Evolutionary conservation across 192 early-diverging fungal genomes (phyloP), one percentile per base, ranked within the genome.

Genomic region (Helicostylum pulchrum): DNA sequence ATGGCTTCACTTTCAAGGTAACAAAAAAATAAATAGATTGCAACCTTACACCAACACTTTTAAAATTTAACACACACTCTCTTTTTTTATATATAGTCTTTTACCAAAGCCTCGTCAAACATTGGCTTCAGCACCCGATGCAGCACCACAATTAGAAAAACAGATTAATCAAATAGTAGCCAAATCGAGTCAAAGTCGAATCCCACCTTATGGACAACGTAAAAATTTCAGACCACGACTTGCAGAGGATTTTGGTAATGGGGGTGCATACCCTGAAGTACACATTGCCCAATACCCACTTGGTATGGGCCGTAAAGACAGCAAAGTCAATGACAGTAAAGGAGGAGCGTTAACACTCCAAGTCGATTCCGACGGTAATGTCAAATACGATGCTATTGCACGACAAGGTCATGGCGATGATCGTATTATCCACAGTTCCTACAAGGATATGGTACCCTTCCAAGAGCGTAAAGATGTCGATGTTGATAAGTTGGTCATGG

Each of bases 231-330:
- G 86, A 58, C 96, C 96, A 61, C 84, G 87, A 62, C 86, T 82
- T 14, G 69, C 78, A 21, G 83, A 87, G 51, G 95, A 99, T 70
- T 99, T 91, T 86, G 95, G 92, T 60, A 93, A 95, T 78, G 97
- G 97, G 36, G 97, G 97, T 34, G 94, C 97, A 0, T 99, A 89
- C 67, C 97, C 97, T 23, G 97, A 99, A 76, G 89, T 96, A 61
- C 87, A 87, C 67, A 76, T 91, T 49, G 85, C 87, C 3, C 97
- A 99, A 73, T 98, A 96, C 64, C 97, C 97, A 11, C 76, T 94
- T 34, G 93, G 94, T 61, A 91, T 99, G 92, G 97, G 97, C 9
- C 83, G 90, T 7, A 88, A 86, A 59, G 77, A 68, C 32, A 72
- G 73, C 42, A 71, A 53, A 15, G 43, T 46, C 6, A 59, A 66